Percentiles rank a stretch among this genome's conserved stretches.
These are phyloP conservation scores for Moesziomyces globuligerus DNA, from an alignment of 1,284 basidiomycete genomes.

Conservation along the genomic window DNA sequence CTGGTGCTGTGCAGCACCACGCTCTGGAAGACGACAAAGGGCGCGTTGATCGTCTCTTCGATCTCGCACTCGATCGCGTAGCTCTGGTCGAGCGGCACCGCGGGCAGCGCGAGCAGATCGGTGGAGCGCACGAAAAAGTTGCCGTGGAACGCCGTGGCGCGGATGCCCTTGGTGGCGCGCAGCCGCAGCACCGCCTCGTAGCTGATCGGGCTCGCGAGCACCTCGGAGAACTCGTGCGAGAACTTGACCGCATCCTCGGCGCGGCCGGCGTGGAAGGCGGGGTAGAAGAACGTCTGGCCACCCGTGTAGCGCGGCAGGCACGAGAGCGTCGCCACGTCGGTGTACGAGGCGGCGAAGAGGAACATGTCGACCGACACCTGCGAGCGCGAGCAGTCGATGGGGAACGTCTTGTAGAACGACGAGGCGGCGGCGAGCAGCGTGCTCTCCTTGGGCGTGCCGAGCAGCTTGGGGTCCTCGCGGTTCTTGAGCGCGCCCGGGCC, in stretches of 20 bases:
- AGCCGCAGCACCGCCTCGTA: conserved; percentile 97
- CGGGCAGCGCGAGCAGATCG: conserved; percentile 93
- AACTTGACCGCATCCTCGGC: conserved; percentile 97
- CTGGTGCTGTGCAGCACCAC: conserved; percentile 96
- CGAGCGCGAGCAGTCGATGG: conserved; percentile 95
- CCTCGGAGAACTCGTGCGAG: conserved; percentile 93
- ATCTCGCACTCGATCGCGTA: conserved; percentile 98
- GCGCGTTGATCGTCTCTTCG: conserved; percentile 90
- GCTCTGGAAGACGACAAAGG: conserved; percentile 95
- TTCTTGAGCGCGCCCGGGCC: conserved; percentile 94
- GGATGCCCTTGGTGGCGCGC: conserved; percentile 82
- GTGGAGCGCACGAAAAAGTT: conserved; percentile 99
- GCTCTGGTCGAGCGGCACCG: conserved; percentile 94
- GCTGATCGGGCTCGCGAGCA: conserved; percentile 92
- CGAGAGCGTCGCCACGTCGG: conserved; percentile 91
- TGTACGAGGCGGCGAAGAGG: conserved; percentile 90
- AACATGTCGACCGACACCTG: conserved; percentile 99
- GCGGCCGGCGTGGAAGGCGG: conserved; percentile 93
- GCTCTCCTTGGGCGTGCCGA: conserved; percentile 88
- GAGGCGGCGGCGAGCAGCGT: conserved; percentile 72
- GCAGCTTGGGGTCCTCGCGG: conserved; percentile 93
- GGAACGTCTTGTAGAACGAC: conserved; percentile 98
- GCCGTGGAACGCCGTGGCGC: conserved; percentile 98
- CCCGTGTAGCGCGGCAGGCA: conserved; percentile 97
- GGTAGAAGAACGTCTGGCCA: conserved; percentile 98